Percentiles rank a stretch among this genome's conserved stretches.
These are phyloP conservation scores for Penicillium sp. DNA, from an alignment of 2,329 filamentous ascomycete species.

Conservation along the genomic window DNA sequence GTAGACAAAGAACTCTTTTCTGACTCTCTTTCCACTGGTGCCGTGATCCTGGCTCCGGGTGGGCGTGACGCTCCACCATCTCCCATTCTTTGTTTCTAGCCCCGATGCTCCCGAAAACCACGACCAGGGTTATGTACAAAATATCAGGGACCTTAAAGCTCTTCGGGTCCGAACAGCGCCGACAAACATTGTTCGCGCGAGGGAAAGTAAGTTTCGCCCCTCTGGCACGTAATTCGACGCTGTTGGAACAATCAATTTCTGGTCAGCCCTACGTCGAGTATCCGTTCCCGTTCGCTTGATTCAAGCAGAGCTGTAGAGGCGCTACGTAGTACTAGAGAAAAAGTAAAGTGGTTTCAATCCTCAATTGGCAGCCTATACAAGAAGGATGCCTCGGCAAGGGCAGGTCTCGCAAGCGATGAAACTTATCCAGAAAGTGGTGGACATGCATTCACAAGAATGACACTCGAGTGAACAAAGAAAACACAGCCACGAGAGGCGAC, in stretches of 20 bases:
- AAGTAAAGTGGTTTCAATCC: background rate
- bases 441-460: constrained; percentile 3
- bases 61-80: background rate
- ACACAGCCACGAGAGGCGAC: constrained; percentile 3
- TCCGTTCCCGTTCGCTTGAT: background rate
- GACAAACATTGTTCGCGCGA: too few relatives aligned
- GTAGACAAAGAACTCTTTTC: background rate
- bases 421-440: background rate
- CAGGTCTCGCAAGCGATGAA: constrained; percentile 2
- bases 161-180: too few relatives aligned
- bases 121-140: background rate
- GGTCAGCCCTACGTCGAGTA: background rate
- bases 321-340: background rate
- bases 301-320: background rate
- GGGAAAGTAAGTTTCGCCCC: too few relatives aligned
- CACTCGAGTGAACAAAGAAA: constrained; percentile 6
- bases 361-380: constrained; percentile 1
- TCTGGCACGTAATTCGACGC: too few relatives aligned
- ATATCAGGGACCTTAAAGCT: background rate
- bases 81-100: background rate
- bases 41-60: background rate
- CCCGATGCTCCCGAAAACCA: background rate
- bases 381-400: background rate
- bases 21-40: too few relatives aligned
- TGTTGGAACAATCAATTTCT: background rate